These are phyloP conservation scores for Baudoinia panamericana DNA, from an alignment of 495 filamentous ascomycete genomes.

Conservation along the genomic window DNA sequence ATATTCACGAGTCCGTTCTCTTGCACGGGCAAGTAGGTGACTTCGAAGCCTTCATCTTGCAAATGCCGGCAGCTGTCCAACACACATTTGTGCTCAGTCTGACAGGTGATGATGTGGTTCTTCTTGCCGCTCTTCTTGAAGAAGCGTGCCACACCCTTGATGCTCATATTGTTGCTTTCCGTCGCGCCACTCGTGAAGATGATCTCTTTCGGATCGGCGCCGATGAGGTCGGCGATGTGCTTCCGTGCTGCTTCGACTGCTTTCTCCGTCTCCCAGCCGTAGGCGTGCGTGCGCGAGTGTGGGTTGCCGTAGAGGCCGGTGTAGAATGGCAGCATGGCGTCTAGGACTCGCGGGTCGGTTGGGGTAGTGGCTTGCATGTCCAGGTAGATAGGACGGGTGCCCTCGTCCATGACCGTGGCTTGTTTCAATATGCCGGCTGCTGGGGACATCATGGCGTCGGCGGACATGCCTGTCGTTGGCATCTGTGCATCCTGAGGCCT, in stretches of 20 bases:
- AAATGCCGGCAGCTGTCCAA: slow-evolving; percentile 92
- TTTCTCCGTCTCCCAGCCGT: slow-evolving; percentile 96
- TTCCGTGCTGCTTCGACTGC: slow-evolving; percentile 75
- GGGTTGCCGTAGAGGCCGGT: slow-evolving; percentile 94
- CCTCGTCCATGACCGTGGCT: slow-evolving; percentile 86
- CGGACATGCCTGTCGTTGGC: slow-evolving; percentile 45
- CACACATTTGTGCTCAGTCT: slow-evolving; percentile 98
- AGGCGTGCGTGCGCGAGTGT: slow-evolving; percentile 93
- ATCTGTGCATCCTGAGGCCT: slow-evolving; percentile 40
- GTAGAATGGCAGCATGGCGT: slow-evolving; percentile 91
- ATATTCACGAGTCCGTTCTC: slow-evolving; percentile 71
- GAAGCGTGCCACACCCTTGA: slow-evolving; percentile 94
- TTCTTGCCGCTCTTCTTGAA: slow-evolving; percentile 88
- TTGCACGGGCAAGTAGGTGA: slow-evolving; percentile 89
- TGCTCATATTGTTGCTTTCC: slow-evolving; percentile 98
- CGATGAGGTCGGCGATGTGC: slow-evolving; percentile 74
- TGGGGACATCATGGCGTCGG: slow-evolving; percentile 62
- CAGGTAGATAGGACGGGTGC: slow-evolving; percentile 86
- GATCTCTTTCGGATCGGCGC: slow-evolving; percentile 92
- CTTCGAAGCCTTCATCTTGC: slow-evolving; percentile 89
- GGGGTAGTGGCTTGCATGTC: slow-evolving; percentile 99
- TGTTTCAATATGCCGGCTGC: slow-evolving; percentile 80
- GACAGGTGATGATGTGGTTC: slow-evolving; percentile 92
- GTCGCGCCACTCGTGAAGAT: slow-evolving; percentile 97
- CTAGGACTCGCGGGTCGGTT: slow-evolving; percentile 81